Conservation (phyloP, 768 basidiomycete species). For the Coprinopsis sp. region DNA sequence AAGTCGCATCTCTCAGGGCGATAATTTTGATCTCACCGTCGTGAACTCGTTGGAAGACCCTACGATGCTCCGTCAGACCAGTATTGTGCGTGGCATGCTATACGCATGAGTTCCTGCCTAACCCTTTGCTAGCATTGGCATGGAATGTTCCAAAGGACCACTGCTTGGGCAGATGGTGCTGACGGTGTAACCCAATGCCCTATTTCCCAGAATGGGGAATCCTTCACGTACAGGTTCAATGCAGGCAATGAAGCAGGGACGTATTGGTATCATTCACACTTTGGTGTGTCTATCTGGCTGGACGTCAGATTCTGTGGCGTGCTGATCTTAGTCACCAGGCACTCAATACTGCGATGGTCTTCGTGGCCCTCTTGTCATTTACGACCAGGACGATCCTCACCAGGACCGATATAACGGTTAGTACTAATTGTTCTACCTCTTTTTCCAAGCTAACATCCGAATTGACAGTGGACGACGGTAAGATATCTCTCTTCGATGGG, state of each 20-base stretch:
- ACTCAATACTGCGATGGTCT: conserved; percentile 24
- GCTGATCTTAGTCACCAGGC: conserved; percentile 10
- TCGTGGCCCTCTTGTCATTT: conserved; percentile 19
- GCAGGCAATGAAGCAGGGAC: conserved; percentile 35
- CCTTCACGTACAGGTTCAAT: conserved; percentile 37
- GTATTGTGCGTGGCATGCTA: conserved; percentile 39
- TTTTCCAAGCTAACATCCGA: neutral
- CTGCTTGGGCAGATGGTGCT: conserved; percentile 39
- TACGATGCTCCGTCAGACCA: conserved; percentile 47
- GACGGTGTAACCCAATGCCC: conserved; percentile 39
- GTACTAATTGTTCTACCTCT: conserved; percentile 1
- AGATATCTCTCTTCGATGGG: too few species aligned
- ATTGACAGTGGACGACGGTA: too few species aligned
- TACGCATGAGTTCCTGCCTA: neutral
- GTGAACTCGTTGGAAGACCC: conserved; percentile 41
- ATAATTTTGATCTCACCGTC: conserved; percentile 48
- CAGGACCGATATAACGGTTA: conserved; percentile 24
- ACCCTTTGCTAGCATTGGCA: conserved; percentile 38
- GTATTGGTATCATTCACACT: conserved; percentile 39
- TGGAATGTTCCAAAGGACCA: conserved; percentile 33
- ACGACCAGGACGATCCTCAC: conserved; percentile 19
- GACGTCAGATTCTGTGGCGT: conserved; percentile 14
- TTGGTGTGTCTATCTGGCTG: conserved; percentile 29
- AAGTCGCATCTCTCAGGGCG: too few species aligned
- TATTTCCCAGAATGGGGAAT: conserved; percentile 29